These are phyloP conservation scores for Colletotrichum sp. DNA, from an alignment of 2,329 filamentous ascomycete genomes.

Conservation along the genomic window DNA sequence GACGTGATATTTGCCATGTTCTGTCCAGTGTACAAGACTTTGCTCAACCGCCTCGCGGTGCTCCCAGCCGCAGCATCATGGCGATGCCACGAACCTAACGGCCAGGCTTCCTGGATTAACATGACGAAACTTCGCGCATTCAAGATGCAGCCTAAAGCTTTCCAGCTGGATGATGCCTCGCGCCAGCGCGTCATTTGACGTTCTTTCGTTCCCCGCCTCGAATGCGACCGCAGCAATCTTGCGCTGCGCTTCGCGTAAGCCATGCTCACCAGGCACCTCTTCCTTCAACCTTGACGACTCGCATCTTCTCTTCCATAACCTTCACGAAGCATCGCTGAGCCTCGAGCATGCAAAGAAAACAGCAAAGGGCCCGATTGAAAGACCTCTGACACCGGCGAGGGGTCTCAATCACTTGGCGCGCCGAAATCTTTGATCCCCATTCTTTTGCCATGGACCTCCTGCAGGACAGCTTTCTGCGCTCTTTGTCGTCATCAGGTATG, in stretches of 20 bases:
- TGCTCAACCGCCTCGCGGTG: neutral
- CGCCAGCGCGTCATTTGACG: neutral
- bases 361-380: neutral
- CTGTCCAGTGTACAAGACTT: neutral
- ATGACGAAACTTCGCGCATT: neutral
- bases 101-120: neutral
- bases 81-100: neutral
- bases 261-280: fast-evolving
- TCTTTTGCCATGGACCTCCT: neutral
- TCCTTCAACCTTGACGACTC: neutral
- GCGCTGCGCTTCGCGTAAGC: neutral
- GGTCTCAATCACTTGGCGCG: neutral
- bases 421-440: neutral
- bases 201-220: neutral
- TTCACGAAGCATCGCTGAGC: neutral
- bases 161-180: fast-evolving
- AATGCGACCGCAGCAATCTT: neutral
- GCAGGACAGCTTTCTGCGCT: neutral
- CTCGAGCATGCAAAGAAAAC: neutral
- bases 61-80: neutral
- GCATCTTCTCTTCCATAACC: neutral
- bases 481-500: neutral
- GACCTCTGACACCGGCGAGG: neutral
- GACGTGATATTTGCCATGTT: neutral
- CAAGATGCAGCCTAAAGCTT: fast-evolving